These are phyloP conservation scores for Ophiostoma angusticollis DNA, from an alignment of 2,329 filamentous ascomycete genomes.

Conservation along the genomic window DNA sequence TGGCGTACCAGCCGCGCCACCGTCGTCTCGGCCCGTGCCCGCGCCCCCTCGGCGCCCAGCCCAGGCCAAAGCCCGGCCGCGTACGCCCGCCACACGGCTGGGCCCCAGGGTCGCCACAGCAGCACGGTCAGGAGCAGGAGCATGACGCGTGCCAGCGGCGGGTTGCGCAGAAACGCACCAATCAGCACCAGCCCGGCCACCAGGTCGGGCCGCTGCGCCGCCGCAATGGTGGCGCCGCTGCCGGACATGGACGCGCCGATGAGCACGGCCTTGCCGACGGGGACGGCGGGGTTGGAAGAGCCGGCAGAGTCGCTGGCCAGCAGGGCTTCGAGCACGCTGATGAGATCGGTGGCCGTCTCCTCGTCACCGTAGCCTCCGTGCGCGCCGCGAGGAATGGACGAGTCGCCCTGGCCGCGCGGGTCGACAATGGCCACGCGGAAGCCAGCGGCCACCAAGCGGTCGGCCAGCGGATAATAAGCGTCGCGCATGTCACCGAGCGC, in stretches of 20 bases:
- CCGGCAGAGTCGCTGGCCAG: not conserved
- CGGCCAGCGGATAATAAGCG: conserved; percentile 12
- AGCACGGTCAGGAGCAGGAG: conserved; percentile 4
- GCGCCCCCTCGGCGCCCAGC: conserved; percentile 5
- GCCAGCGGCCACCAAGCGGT: conserved; percentile 12
- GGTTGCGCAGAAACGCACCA: conserved; percentile 12
- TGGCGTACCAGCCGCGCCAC: conserved; percentile 6
- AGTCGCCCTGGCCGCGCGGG: conserved; percentile 14
- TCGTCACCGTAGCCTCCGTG: conserved; percentile 13
- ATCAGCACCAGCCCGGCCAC: conserved; percentile 13
- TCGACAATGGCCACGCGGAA: conserved; percentile 14
- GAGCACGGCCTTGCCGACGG: conserved; percentile 7
- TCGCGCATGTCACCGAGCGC: conserved; percentile 14
- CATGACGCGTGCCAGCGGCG: not conserved
- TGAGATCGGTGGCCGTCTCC: conserved; percentile 11
- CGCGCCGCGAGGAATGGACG: not conserved
- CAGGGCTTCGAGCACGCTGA: conserved; percentile 8
- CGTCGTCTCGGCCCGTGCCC: conserved; percentile 8
- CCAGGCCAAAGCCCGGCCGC: conserved; percentile 13
- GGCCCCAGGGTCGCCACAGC: conserved; percentile 13
- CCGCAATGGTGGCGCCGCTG: conserved; percentile 11
- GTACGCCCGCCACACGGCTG: conserved; percentile 9
- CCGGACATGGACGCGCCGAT: conserved; percentile 13
- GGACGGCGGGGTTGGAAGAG: not conserved
- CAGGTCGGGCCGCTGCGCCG: conserved; percentile 11